Conservation (phyloP, 1,284 basidiomycete species). For the Ustilago tritici region DNA sequence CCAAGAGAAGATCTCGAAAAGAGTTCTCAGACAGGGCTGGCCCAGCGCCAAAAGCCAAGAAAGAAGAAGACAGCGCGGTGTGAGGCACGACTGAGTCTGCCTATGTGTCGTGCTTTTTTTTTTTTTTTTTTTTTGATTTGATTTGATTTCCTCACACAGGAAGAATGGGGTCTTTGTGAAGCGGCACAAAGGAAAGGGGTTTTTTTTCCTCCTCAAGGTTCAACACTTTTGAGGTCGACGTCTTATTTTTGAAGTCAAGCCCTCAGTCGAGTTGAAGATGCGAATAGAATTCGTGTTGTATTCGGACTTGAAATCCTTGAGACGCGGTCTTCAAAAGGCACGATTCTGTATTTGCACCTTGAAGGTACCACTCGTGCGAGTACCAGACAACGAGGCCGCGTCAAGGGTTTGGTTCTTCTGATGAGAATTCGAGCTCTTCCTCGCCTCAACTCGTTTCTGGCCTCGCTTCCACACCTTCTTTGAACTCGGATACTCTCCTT, state of each 20-base stretch:
- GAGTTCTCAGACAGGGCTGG: constrained; percentile 10
- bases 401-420: background rate
- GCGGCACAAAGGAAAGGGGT: background rate
- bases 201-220: background rate
- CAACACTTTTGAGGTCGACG: background rate
- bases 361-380: background rate
- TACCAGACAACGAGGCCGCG: background rate
- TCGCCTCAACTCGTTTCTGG: background rate
- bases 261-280: background rate
- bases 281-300: background rate
- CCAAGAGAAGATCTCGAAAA: constrained; percentile 24
- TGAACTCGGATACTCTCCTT: no score
- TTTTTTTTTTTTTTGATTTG: background rate
- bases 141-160: background rate
- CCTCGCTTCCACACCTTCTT: constrained; percentile 1
- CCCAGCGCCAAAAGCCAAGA: background rate
- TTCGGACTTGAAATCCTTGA: background rate
- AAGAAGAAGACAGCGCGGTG: background rate
- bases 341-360: background rate
- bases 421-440: background rate
- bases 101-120: background rate
- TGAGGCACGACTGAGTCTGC: constrained; percentile 8
- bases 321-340: background rate
- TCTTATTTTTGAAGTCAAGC: background rate
- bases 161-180: background rate